Evolutionary conservation across 2,329 filamentous ascomycete species (phyloP).

Genomic region (Sphaerulina vaccinii): DNA sequence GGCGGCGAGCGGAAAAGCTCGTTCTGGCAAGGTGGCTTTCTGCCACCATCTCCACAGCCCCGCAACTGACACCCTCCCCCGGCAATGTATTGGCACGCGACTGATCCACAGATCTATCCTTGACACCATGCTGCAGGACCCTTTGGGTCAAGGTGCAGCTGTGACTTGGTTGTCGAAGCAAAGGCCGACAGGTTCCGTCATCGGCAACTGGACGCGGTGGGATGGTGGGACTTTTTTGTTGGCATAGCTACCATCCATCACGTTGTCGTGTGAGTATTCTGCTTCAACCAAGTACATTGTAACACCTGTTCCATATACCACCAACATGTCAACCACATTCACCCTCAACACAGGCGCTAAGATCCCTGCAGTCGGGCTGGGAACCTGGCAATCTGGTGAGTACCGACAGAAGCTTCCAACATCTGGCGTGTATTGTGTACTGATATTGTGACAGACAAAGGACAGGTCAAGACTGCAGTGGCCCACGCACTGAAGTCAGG

Average conservation of each 20-base stretch:
- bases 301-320: too few relatives aligned
- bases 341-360: conserved; percentile 41
- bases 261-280: too few relatives aligned
- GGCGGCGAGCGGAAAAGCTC: not conserved
- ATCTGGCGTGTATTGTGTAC: not conserved
- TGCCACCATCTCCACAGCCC: not conserved
- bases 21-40: not conserved
- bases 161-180: not conserved
- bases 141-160: too few relatives aligned
- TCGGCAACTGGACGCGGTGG: not conserved
- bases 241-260: too few relatives aligned
- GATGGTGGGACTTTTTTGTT: too few relatives aligned
- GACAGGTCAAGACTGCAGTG: conserved; percentile 50
- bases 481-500: conserved; percentile 49
- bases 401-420: not conserved
- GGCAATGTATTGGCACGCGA: not conserved
- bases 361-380: conserved; percentile 41
- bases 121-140: too few relatives aligned
- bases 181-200: not conserved
- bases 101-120: too few relatives aligned
- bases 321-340: conserved; percentile 34
- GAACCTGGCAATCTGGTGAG: conserved; percentile 40
- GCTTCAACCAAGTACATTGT: too few relatives aligned
- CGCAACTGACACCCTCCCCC: not conserved
- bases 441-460: conserved; percentile 33